Evolutionary conservation across 2,329 filamentous ascomycete genomes (phyloP).

Genomic region (Pyricularia pennisetigena): DNA sequence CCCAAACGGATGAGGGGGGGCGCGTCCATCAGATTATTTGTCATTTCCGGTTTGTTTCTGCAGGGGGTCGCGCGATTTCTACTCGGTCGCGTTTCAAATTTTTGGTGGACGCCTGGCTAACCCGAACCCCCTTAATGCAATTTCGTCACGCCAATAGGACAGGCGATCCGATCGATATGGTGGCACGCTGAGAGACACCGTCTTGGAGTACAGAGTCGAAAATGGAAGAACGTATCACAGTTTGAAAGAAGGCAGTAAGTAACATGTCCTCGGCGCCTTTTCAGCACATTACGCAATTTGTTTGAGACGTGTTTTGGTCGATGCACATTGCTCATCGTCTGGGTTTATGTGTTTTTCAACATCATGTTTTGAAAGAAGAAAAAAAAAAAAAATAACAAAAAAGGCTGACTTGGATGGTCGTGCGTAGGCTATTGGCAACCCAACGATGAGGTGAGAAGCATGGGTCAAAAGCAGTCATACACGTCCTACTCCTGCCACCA

Average conservation of each 20-base stretch:
- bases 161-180: background rate
- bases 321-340: background rate
- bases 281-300: background rate
- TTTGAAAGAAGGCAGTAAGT: conserved; percentile 3
- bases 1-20: background rate
- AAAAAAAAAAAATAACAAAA: no score
- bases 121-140: background rate
- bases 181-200: background rate
- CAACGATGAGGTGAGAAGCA: conserved; percentile 14
- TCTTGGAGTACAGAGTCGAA: conserved; percentile 3
- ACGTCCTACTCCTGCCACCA: background rate
- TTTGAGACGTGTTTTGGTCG: background rate
- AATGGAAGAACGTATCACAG: conserved; percentile 3
- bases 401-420: background rate
- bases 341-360: no score
- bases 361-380: no score
- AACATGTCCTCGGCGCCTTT: background rate
- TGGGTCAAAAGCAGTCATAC: background rate
- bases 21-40: background rate
- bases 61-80: background rate
- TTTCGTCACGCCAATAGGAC: conserved; percentile 1
- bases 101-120: background rate
- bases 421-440: conserved; percentile 16
- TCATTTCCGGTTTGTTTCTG: background rate
- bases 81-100: background rate